Evolutionary conservation across 2,329 filamentous ascomycete genomes (phyloP), one percentile per base, ranked within the genome.

Genomic region (Paramyrothecium sp.): DNA sequence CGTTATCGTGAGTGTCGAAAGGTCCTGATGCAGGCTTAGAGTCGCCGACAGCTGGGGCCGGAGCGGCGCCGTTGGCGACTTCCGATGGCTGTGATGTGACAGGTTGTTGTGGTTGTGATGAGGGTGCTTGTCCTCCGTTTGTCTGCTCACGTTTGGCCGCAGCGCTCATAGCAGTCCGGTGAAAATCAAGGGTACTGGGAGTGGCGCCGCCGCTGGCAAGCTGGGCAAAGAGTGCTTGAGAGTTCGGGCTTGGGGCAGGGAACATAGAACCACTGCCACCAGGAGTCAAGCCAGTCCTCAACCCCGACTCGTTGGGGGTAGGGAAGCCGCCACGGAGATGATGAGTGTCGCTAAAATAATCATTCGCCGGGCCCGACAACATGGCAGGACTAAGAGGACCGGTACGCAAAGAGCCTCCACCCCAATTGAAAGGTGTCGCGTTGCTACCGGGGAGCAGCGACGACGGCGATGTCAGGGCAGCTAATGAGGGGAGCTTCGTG

Each of bases 261-360:
- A 98, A 98, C 92, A 98, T 98, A 66, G 93, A 96, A 66, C 93
- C 94, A 71, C 93, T 92, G 64, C 94, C 94, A 59, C 95, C 95
- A 52, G 95, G 95, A 54, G 95, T 98, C 64, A 98, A 77, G 56
- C 95, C 95, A 59, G 92, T 95, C 59, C 95, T 85, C 54, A 98
- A 79, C 3, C 92, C 96, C 8, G 94, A 98, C 76, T 99, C 95
- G 85, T 97, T 97, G 1, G 94, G 94, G 3, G 95, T 98, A 4
- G 92, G 91, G 69, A 97, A 97, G 55, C 91, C 90, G 65, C 92
- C 88, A 63, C 90, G 86, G 61, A 96, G 81, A 58, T 85, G 89
- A 69, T 89, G 86, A 19, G 88, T 88, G 67, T 96, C 92, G 64
- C 85, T 84, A 71, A 97, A 97, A 76, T 97, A 98, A 71, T 97